Percentiles rank a stretch among this genome's conserved stretches.
phyloP scores from a whole-genome alignment of 2,329 filamentous ascomycete species.

The Pseudocercospora fijiensis region DNA sequence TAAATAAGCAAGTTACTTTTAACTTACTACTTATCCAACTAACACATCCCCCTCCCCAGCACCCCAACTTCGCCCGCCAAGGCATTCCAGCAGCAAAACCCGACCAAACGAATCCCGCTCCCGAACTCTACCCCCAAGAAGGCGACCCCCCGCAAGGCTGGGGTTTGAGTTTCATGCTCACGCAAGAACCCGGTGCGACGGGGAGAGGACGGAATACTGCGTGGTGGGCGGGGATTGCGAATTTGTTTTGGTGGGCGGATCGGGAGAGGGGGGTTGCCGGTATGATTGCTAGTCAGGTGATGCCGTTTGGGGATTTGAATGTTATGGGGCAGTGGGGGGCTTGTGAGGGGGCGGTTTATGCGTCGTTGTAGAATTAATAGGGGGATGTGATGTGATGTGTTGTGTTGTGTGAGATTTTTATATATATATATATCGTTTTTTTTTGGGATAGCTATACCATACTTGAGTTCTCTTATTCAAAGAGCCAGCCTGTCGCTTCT shows the following conservation, averaged over 20 bases:
- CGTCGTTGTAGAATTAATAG: background rate
- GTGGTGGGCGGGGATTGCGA: conserved; percentile 39
- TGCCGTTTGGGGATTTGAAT: conserved; percentile 38
- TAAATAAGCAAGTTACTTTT: no score
- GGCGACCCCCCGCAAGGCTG: conserved; percentile 62
- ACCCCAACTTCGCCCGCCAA: conserved; percentile 40
- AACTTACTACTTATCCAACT: no score
- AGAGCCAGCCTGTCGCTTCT: no score
- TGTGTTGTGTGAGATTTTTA: no score
- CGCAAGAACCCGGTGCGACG: conserved; percentile 37
- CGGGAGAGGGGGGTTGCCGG: conserved; percentile 39
- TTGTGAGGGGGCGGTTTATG: conserved; percentile 36
- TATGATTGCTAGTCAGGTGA: conserved; percentile 40
- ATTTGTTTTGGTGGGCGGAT: conserved; percentile 38
- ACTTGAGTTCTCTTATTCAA: no score
- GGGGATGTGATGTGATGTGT: no score
- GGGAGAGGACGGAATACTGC: conserved; percentile 39
- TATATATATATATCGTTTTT: no score
- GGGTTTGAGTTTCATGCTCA: conserved; percentile 51
- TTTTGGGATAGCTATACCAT: no score
- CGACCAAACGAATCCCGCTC: conserved; percentile 39
- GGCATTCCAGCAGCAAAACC: conserved; percentile 38
- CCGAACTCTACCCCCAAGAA: conserved; percentile 41
- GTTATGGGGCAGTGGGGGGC: conserved; percentile 35
- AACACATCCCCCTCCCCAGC: no score